These are phyloP conservation scores for Chaetomiaceae sp. DNA, from an alignment of 2,329 filamentous ascomycete species.

Conservation along the genomic window DNA sequence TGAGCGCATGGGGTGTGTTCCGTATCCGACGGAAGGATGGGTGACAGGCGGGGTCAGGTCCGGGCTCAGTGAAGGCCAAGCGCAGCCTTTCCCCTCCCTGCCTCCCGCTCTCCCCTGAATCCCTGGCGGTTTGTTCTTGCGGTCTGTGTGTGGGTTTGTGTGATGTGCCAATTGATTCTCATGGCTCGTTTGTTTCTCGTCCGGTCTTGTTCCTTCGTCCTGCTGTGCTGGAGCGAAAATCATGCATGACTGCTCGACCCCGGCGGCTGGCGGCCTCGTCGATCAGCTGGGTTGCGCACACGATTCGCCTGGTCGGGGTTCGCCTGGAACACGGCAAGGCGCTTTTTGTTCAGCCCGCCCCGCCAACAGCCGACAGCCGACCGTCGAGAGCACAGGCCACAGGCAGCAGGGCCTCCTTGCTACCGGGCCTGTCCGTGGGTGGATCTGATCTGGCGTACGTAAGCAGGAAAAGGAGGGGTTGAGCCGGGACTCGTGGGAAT, in stretches of 20 bases:
- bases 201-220: no score
- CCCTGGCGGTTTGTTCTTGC: not conserved
- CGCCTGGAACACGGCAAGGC: slow-evolving; percentile 6
- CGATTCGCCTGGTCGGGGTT: not conserved
- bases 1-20: not conserved
- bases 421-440: no score
- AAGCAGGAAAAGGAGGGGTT: slow-evolving; percentile 3
- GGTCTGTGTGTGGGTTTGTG: not conserved
- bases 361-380: no score
- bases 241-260: slow-evolving; percentile 16
- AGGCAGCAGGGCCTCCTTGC: no score
- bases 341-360: slow-evolving; percentile 2
- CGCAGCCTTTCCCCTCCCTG: no score
- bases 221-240: no score
- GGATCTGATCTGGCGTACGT: not conserved
- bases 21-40: not conserved
- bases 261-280: slow-evolving; percentile 19
- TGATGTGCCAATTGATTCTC: not conserved
- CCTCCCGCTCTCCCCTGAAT: slow-evolving; percentile 1
- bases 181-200: slow-evolving; percentile 1
- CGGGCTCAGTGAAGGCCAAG: no score
- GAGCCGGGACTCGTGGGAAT: no score
- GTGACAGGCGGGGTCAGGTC: not conserved
- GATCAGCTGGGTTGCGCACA: slow-evolving; percentile 10
- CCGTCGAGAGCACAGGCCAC: no score